phyloP scores from a whole-genome alignment of 148 eudicot species.

The Nyssa sinensis region DNA sequence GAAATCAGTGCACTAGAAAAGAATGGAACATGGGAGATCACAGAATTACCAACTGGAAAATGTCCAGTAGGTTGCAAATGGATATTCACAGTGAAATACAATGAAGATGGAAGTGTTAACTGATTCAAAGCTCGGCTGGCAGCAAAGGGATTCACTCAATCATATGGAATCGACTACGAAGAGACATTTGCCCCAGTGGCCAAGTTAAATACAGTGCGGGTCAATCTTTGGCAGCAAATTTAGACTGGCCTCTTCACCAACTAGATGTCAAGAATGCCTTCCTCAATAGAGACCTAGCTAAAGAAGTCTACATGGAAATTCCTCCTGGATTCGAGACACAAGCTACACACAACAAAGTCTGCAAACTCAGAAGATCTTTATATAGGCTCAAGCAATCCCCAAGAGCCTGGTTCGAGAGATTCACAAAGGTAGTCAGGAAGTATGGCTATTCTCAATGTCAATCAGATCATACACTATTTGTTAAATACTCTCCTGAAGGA shows the following conservation, averaged over 20 bases:
- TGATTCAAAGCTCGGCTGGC: not conserved
- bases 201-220: no score
- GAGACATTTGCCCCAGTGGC: no score
- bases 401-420: not conserved
- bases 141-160: no score
- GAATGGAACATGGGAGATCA: not conserved
- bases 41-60: not conserved
- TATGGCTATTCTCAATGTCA: conserved; percentile 1
- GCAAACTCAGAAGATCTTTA: no score
- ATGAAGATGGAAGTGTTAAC: no score
- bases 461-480: not conserved
- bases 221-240: not conserved
- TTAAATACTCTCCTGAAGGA: not conserved
- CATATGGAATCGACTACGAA: not conserved
- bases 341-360: no score
- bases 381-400: not conserved
- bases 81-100: no score
- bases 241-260: not conserved
- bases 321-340: no score
- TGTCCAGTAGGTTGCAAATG: no score
- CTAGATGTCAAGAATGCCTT: not conserved
- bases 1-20: not conserved
- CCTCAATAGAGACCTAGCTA: not conserved
- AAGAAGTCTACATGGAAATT: not conserved
- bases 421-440: not conserved